Evolutionary conservation across 768 basidiomycete genomes (phyloP).

Genomic region (Lactarius indigo): DNA sequence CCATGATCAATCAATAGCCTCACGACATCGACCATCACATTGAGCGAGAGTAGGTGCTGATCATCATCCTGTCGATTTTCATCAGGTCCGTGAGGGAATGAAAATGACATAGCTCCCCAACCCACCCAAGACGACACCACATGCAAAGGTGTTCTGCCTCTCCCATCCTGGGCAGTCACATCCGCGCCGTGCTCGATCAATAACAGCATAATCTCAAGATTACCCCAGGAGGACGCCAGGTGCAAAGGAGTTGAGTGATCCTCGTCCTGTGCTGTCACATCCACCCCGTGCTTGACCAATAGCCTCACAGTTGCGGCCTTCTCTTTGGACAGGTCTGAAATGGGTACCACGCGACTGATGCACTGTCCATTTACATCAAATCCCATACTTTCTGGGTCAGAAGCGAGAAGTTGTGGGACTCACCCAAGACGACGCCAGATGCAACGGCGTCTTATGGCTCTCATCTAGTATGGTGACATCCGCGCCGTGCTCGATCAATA

Average conservation of each 20-base stretch:
- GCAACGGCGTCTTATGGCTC: background rate
- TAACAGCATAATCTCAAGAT: too few species aligned
- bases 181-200: too few species aligned
- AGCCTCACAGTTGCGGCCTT: background rate
- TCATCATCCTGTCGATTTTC: background rate
- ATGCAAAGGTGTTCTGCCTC: background rate
- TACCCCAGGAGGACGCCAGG: background rate
- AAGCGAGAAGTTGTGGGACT: too few species aligned
- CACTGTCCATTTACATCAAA: too few species aligned
- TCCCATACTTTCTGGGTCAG: too few species aligned
- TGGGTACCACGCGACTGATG: too few species aligned
- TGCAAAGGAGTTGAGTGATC: background rate
- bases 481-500: background rate
- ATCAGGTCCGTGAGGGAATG: background rate
- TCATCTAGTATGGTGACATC: background rate
- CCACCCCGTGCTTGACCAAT: background rate
- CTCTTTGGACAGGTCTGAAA: conserved; percentile 44
- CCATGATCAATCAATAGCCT: background rate
- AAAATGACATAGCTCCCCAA: background rate
- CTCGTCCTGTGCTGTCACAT: background rate
- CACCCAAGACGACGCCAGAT: background rate
- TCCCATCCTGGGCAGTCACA: background rate
- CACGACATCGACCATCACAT: background rate
- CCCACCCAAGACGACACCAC: background rate
- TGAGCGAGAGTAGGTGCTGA: too few species aligned